Evolutionary conservation across 345 rosid species (phyloP).

Genomic region (Gossypium australe): DNA sequence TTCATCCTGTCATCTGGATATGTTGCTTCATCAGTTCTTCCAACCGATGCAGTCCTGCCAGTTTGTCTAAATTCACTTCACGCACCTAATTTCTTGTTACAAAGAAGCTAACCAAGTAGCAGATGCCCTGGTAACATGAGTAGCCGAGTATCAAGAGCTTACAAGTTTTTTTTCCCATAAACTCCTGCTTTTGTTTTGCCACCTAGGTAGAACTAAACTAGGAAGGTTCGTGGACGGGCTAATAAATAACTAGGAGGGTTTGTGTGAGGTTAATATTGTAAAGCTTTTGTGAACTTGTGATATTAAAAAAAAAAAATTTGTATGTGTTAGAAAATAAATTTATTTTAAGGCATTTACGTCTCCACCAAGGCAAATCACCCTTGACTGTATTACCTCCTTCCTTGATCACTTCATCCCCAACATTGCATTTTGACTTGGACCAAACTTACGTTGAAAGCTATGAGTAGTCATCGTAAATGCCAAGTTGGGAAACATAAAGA

Average conservation of each 20-base stretch:
- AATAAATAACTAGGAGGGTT: background rate
- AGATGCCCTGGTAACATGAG: background rate
- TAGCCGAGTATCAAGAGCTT: background rate
- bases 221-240: background rate
- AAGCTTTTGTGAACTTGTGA: background rate
- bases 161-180: background rate
- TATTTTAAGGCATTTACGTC: background rate
- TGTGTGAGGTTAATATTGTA: background rate
- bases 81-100: background rate
- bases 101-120: background rate
- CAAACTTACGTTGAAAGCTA: background rate
- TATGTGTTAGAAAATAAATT: background rate
- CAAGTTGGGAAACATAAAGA: background rate
- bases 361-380: background rate
- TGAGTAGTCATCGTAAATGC: background rate
- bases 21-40: background rate
- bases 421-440: background rate
- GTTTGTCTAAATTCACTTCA: background rate
- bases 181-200: background rate
- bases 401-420: background rate
- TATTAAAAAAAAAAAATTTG: background rate
- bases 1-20: background rate
- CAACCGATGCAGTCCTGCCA: background rate
- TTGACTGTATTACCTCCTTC: background rate
- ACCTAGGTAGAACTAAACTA: background rate